These are phyloP conservation scores for Elymus sibiricus DNA, from an alignment of 176 grass and related monocot species.

Conservation along the genomic window DNA sequence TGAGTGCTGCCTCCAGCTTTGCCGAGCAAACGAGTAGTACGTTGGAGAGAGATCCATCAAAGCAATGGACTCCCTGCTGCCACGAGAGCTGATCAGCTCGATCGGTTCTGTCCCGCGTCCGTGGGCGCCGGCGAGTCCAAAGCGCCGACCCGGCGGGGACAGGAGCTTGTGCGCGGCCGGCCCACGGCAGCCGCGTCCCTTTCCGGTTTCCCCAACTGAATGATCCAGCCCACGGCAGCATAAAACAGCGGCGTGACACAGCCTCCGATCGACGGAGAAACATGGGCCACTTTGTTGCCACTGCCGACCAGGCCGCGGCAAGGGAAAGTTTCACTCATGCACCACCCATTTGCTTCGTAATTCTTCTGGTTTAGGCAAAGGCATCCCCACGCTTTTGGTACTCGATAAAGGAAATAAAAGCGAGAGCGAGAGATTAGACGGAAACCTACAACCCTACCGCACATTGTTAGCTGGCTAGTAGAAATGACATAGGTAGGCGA, in stretches of 20 bases:
- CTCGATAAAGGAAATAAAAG: not conserved
- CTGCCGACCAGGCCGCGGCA: not conserved
- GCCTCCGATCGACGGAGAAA: not conserved
- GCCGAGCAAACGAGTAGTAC: not conserved
- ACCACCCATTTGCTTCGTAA: too few species aligned
- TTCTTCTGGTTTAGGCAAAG: not conserved
- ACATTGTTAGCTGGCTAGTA: not conserved
- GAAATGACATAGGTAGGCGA: not conserved
- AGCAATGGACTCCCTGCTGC: not conserved
- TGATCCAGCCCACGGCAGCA: not conserved
- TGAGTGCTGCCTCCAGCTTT: not conserved
- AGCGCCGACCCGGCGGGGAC: not conserved
- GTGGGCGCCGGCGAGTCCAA: not conserved
- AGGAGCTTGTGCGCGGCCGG: constrained; percentile 7
- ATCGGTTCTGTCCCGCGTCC: not conserved
- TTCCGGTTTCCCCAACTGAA: not conserved
- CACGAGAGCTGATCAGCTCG: not conserved
- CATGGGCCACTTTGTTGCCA: not conserved
- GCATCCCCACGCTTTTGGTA: not conserved
- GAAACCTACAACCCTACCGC: not conserved
- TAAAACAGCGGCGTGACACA: not conserved
- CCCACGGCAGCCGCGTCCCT: not conserved
- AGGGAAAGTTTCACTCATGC: not conserved
- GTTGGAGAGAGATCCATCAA: not conserved
- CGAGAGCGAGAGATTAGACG: not conserved